Base-by-base conservation (phyloP, 2,329 filamentous ascomycete species). In the Neofusicoccum parvum region DNA sequence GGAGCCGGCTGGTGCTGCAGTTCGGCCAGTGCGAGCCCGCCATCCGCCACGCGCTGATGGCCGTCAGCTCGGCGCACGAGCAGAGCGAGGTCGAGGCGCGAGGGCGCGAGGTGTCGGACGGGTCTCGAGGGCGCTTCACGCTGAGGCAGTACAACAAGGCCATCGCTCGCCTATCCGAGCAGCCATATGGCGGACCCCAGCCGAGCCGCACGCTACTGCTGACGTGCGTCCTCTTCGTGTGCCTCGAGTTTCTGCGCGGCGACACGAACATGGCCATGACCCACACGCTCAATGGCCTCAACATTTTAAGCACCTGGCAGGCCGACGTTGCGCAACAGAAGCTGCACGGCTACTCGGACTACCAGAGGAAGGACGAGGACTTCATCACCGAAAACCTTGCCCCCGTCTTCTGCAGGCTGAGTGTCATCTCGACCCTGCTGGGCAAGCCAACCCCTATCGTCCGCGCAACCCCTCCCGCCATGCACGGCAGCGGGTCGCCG, bases 241-340 rank as follows among this genome's bases (percentile, higher is more conserved):
- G 72, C 41, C 65, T 82, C 45, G 81, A 83, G 54, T 75, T 77
- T 27, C 68, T 82, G 4, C 74, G 77, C 5, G 80, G 80, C 2
- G 75, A 76, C 17, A 80, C 78, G 43, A 67, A 69, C 6, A 70
- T 76, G 0, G 80, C 76, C 12, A 75, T 78, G 36, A 68, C 70
- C 3, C 82, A 84, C 68, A 73, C 84, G 6, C 74, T 75, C n/a
- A 81, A 74, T 46, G 82, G 82, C 0, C 64, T 83, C 3, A 78
- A 71, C 49, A 68, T 83, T 12, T 68, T 83, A 1, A 66, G 66
- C 41, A 17, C 50, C 39, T 60, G 17, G 56, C 51, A 58, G 23
- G 32, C 53, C 27, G 39, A 46, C 20, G 37, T 39, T 11, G 53
- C 50, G 7, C 39, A 46, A 23, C 53, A 62, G 20, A 53, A 59